Evolutionary conservation across 2,329 filamentous ascomycete genomes (phyloP), one percentile per base, ranked within the genome.

Genomic region (Alternaria incomplexa): DNA sequence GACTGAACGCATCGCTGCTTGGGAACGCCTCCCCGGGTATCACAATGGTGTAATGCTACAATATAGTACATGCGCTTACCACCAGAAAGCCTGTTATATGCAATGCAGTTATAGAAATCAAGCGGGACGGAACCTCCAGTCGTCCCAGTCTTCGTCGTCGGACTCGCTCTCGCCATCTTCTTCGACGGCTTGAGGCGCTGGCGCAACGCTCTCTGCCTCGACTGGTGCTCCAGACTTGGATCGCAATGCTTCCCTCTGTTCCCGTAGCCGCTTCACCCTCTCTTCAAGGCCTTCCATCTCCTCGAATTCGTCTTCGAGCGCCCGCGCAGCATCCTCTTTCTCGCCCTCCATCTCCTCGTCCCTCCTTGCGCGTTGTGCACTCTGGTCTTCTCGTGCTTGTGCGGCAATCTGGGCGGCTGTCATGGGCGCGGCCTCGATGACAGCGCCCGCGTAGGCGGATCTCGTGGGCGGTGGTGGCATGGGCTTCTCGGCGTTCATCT

Each of bases 401-500:
- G 82, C 82, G 5, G 82, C 82, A 12, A 84, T 65, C 53, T 85
- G 81, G 54, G 81, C 81, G 3, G 81, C 81, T 2, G 81, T 79
- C 79, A 84, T 80, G 12, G 83, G 81, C 9, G 82, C 81, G 6
- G 83, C 78, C 56, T 82, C 80, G 51, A 85, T 83, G 8, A 81
- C 81, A 6, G 81, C 81, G 45, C 73, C 74, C 0, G 77, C 69
- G 13, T 77, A 73, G 13, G 70, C 52, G 17, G 47, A 32, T 20
- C 46, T 36, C 58, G 97, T 89, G 3, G 91, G 91, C 77, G 97
- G 91, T 75, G 97, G 96, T 9, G 92, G 92, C 2, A 92, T 91
- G 10, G 68, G 56, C 91, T 92, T 96, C 57, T 90, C 88, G 73
- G 97, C 92, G 75, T 94, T 89, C 9, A 92, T 81, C 44, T 82